Evolutionary conservation across 352 stramenopile species (phyloP).

Genomic region (Phytopythium vexans): DNA sequence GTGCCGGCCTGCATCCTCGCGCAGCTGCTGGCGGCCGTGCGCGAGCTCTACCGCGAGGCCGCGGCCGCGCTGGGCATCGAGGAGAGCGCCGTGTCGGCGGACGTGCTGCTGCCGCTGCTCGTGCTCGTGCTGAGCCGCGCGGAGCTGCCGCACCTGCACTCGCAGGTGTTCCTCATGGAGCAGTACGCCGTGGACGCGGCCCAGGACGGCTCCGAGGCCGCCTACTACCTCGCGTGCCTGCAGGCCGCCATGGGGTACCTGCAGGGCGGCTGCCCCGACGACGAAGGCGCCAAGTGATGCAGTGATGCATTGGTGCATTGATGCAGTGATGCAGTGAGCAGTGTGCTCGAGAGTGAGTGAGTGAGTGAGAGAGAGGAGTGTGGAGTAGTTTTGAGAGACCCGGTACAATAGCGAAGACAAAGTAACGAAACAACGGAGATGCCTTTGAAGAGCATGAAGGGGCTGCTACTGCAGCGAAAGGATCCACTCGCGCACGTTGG

Average conservation of each 20-base stretch:
- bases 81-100: slow-evolving; percentile 61
- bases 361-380: slow-evolving; percentile 5
- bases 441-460: no score
- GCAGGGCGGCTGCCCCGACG: slow-evolving; percentile 29
- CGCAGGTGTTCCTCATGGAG: slow-evolving; percentile 79
- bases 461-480: slow-evolving; percentile 48
- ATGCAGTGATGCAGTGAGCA: neutral
- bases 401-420: slow-evolving; percentile 2
- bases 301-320: neutral
- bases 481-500: slow-evolving; percentile 72
- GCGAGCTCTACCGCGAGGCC: slow-evolving; percentile 66
- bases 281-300: slow-evolving; percentile 9
- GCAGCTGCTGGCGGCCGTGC: slow-evolving; percentile 59
- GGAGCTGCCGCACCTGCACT: slow-evolving; percentile 69
- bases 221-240: slow-evolving; percentile 80
- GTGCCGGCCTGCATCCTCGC: slow-evolving; percentile 65
- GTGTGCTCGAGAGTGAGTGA: slow-evolving; percentile 1
- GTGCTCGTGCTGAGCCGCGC: slow-evolving; percentile 70
- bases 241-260: slow-evolving; percentile 81
- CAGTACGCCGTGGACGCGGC: slow-evolving; percentile 67
- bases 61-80: slow-evolving; percentile 38
- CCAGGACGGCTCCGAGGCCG: slow-evolving; percentile 69
- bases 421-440: slow-evolving; percentile 8
- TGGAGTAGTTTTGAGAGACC: slow-evolving; percentile 1
- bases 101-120: slow-evolving; percentile 73